Base-by-base conservation (phyloP, 1,139 yeast species). In the Scheffersomyces insectosa region DNA sequence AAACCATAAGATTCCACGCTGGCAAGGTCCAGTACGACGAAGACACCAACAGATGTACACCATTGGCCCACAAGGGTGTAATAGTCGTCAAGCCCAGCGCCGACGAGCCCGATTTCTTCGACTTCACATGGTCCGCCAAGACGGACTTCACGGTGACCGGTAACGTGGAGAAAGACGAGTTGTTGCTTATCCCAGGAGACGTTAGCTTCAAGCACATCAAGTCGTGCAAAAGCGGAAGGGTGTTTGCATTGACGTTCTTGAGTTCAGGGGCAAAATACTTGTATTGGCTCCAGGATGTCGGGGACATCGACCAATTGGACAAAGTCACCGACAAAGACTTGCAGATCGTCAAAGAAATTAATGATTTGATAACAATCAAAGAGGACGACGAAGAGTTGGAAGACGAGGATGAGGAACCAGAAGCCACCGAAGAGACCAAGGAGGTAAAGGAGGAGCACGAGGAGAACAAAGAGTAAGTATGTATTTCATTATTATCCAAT, bases 141-240 rank as follows among this genome's bases (percentile, higher is more conserved):
- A 50, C 60, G 30, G 56, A 56, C 39, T 54, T 60, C 39, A 53
- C 65, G 8, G 50, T 47, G 14, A 51, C 54, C 12, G 62, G 68
- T 14, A 69, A 68, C 14, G 61, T 76, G 14, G 83, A 78, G 43
- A 72, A 75, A 36, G 87, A 85, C 44, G 95, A 87, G 55, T 72
- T 90, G 52, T 77, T 90, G 53, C 79, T 93, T 42, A 85, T 93
- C 54, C 97, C 97, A 0, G 98, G 97, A 2, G 98, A 93, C 60
- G 95, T 91, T 36, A 81, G 85, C 38, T 88, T 95, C 83, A 79
- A 80, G 45, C 89, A 80, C 44, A 81, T 90, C 37, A 68, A 75
- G 41, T 82, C 91, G 20, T 86, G 96, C 61, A 79, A 73, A 40
- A 82, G 89, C 3, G 98, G 98, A 9, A 74, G 99, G 50, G 90